Conservation (phyloP, 2,329 filamentous ascomycete species). For the Phoma sp. region DNA sequence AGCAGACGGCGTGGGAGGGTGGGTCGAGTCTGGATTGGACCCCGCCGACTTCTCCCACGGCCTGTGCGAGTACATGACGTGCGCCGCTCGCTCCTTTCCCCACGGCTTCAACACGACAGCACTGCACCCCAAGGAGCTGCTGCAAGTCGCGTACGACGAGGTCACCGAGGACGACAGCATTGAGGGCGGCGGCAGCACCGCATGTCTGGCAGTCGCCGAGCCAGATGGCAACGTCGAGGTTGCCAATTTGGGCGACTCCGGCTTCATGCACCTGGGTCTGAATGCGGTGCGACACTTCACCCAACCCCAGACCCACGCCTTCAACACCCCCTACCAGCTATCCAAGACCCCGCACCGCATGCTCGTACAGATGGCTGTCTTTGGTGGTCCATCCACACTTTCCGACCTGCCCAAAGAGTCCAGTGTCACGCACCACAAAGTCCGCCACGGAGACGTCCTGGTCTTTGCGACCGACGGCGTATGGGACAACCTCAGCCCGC, state of each 20-base stretch:
- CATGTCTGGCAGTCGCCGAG: conserved; percentile 81
- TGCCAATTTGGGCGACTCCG: conserved; percentile 94
- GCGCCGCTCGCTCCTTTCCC: conserved; percentile 69
- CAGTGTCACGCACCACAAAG: conserved; percentile 74
- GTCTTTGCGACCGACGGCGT: conserved; percentile 94
- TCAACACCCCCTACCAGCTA: conserved; percentile 97
- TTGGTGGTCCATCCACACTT: conserved; percentile 73
- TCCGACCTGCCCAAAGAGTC: conserved; percentile 86
- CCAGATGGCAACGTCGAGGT: conserved; percentile 80
- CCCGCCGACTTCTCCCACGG: conserved; percentile 95
- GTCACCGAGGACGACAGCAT: conserved; percentile 78
- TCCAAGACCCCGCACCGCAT: conserved; percentile 84
- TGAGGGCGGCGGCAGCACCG: conserved; percentile 86
- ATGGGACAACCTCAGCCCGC: conserved; percentile 92
- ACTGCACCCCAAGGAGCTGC: conserved; percentile 71
- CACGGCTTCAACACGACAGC: conserved; percentile 48
- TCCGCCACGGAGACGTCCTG: conserved; percentile 92
- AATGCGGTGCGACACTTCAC: conserved; percentile 87
- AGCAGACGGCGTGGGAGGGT: conserved; percentile 94
- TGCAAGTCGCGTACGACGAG: conserved; percentile 84
- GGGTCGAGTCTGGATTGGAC: conserved; percentile 90
- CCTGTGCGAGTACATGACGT: conserved; percentile 91
- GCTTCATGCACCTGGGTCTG: conserved; percentile 84
- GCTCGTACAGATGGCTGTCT: conserved; percentile 79
- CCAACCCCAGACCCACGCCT: conserved; percentile 89